phyloP scores from a whole-genome alignment of 139 green algal genomes.

The Micractinium conductrix region DNA sequence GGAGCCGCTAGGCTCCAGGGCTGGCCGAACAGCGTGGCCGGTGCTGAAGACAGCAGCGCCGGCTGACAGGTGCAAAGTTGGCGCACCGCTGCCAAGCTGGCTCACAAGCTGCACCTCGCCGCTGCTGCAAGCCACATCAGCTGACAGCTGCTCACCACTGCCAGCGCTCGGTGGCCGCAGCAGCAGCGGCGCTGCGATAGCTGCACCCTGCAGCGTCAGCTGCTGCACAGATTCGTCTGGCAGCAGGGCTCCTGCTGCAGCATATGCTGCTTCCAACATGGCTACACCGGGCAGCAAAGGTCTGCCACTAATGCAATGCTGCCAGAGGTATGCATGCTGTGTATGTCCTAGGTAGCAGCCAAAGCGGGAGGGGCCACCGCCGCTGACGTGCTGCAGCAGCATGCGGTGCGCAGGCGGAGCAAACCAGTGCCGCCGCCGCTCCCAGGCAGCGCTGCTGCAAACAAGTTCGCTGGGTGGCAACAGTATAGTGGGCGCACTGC shows the following conservation, averaged over 20 bases:
- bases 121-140: background rate
- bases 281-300: slow-evolving; percentile 63
- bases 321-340: slow-evolving; percentile 55
- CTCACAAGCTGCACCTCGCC: too few species aligned
- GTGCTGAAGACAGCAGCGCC: too few species aligned
- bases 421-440: slow-evolving; percentile 36
- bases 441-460: too few species aligned
- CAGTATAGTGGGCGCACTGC: too few species aligned
- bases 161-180: background rate
- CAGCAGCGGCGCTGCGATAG: background rate
- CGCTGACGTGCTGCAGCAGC: slow-evolving; percentile 12
- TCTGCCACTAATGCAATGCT: slow-evolving; percentile 57
- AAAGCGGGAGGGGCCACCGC: slow-evolving; percentile 25
- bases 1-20: too few species aligned
- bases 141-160: background rate
- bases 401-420: slow-evolving; percentile 6
- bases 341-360: background rate
- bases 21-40: too few species aligned
- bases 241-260: background rate
- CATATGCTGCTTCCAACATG: slow-evolving; percentile 66
- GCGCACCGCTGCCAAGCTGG: too few species aligned
- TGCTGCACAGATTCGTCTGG: background rate
- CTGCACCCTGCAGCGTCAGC: background rate
- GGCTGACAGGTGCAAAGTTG: background rate
- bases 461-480: too few species aligned